Percentiles rank a stretch among this genome's conserved stretches.
phyloP scores from a whole-genome alignment of 2,329 filamentous ascomycete genomes.

The Dothistroma pini region DNA sequence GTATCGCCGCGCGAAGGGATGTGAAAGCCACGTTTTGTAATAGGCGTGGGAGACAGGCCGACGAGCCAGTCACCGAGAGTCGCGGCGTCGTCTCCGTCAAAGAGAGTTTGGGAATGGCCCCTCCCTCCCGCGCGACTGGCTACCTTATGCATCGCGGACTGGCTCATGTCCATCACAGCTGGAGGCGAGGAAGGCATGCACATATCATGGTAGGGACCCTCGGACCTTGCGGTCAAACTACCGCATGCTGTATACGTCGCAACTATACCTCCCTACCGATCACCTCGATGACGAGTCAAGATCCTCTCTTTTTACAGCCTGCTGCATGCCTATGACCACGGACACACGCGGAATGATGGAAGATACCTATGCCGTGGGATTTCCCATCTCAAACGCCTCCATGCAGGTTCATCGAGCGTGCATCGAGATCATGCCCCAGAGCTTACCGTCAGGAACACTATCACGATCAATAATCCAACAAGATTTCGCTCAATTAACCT shows the following conservation, averaged over 20 bases:
- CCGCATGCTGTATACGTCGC: no score
- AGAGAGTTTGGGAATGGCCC: neutral
- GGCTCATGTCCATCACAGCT: neutral
- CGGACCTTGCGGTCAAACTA: neutral
- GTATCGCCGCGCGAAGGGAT: neutral
- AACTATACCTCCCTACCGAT: neutral
- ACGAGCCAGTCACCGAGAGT: neutral
- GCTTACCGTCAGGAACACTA: neutral
- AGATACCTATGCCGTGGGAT: neutral
- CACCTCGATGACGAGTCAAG: neutral
- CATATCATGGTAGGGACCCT: no score
- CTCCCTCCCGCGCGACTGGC: neutral
- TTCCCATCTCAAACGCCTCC: neutral
- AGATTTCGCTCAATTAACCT: neutral
- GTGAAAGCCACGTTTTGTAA: neutral
- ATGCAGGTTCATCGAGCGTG: neutral
- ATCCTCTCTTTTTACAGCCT: neutral
- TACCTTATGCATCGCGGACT: neutral
- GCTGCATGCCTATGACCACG: neutral
- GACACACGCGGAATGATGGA: neutral
- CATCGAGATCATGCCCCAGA: slow-evolving; percentile 1
- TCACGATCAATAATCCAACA: neutral
- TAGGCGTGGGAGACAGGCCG: neutral
- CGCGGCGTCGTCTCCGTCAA: neutral
- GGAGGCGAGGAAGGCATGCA: neutral